Evolutionary conservation across 441 rosid genomes (phyloP), one percentile per base, ranked within the genome.

Genomic region (Euphorbia celastroides): DNA sequence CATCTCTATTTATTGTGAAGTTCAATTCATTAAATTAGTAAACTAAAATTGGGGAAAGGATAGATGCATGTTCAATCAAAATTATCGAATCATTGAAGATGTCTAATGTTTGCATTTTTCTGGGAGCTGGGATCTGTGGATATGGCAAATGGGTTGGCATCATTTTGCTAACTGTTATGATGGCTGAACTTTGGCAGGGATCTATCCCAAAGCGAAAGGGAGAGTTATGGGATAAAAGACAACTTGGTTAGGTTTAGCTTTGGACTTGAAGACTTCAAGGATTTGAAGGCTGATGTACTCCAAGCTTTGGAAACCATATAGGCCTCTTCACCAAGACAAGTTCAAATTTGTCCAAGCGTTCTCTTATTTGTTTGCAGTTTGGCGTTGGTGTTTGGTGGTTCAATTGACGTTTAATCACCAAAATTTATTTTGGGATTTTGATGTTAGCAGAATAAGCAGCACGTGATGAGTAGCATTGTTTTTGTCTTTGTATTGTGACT

Each of bases 211-310:
- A 52, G 83, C 19, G 90, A 89, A 79, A 85, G 97, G 77, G 84
- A 71, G 3, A 88, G 81, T 77, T 89, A 85, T 20, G 96, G 94
- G 76, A 94, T 94, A 19, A 82, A 70, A 84, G 99, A 94, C 64
- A 94, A 88, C 84, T 69, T 94, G 91, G 83, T 91, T 55, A 82
- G 97, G 32, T 94, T 94, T 80, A 89, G 97, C 82, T 88, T 89
- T 60, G 97, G 97, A 62, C 88, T 89, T 25, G 97, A 94, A 80
- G 97, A 80, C 81, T 87, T 91, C 0, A 82, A 89, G 68, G 99
- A 91, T 73, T 55, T 91, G 82, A 81, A 89, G 86, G 87, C 83
- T 54, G 97, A 91, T 74, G 16, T 93, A n/a, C 86, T 93, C 64
- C 97, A 89, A 78, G 96, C 97, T 41, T 86, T 93, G 67, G 92